Evolutionary conservation across 2,329 filamentous ascomycete genomes (phyloP).

Genomic region (Beauveria caledonica): DNA sequence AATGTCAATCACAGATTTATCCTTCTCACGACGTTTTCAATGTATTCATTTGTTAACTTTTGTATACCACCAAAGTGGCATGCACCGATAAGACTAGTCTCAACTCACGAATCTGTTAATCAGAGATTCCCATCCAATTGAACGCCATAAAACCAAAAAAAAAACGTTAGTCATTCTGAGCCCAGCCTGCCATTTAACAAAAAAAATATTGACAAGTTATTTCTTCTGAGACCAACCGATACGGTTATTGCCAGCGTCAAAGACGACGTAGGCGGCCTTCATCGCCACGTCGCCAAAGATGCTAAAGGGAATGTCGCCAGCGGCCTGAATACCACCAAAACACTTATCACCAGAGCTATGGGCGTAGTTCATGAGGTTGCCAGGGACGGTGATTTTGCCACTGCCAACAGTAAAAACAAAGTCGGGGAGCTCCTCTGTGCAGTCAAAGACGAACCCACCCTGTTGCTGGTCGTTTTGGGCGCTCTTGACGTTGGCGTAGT

Average conservation of each 20-base stretch:
- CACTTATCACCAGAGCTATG: constrained; percentile 44
- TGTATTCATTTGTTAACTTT: background rate
- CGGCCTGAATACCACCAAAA: constrained; percentile 60
- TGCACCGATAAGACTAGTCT: background rate
- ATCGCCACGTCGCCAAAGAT: constrained; percentile 58
- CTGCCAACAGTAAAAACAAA: constrained; percentile 47
- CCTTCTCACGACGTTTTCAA: background rate
- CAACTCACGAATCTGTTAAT: background rate
- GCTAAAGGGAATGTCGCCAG: constrained; percentile 33
- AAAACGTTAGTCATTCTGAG: too few relatives aligned
- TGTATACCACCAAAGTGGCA: background rate
- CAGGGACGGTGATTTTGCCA: constrained; percentile 48
- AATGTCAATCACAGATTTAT: background rate
- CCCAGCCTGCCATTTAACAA: background rate
- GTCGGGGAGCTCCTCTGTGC: constrained; percentile 35
- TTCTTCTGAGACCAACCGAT: constrained; percentile 26
- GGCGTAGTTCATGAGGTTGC: constrained; percentile 47
- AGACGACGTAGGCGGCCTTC: constrained; percentile 52
- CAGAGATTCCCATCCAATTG: background rate
- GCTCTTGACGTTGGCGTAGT: constrained; percentile 50
- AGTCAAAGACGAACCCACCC: constrained; percentile 39
- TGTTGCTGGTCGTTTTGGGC: constrained; percentile 12
- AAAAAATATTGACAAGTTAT: background rate
- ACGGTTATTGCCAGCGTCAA: constrained; percentile 45
- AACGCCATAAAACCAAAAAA: too few relatives aligned